Conservation (phyloP, 768 basidiomycete genomes). For the Collybia sp. region DNA sequence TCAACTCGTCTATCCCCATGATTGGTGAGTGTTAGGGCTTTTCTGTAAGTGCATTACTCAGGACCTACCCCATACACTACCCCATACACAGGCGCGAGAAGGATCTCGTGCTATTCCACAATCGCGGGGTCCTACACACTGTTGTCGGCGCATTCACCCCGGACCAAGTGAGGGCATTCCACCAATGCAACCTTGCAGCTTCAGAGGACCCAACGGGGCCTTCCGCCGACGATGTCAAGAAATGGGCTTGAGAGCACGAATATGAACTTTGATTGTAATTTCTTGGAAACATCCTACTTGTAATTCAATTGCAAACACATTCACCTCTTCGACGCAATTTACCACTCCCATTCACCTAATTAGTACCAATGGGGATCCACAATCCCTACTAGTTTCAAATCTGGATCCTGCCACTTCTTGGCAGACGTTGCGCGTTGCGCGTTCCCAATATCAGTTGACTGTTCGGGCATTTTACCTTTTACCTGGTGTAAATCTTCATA, state of each 20-base stretch:
- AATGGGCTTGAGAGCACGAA: conserved; percentile 38
- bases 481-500: no score
- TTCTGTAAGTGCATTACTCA: neutral
- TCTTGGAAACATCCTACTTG: no score
- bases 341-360: no score
- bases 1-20: conserved; percentile 82
- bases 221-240: conserved; percentile 56
- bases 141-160: conserved; percentile 74
- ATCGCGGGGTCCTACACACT: conserved; percentile 75
- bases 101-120: conserved; percentile 84
- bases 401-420: no score
- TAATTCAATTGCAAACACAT: no score
- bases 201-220: conserved; percentile 71
- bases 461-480: no score
- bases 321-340: no score
- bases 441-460: no score
- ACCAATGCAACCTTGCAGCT: conserved; percentile 86
- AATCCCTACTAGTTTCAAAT: no score
- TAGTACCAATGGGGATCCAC: no score
- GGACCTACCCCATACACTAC: neutral
- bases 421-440: no score
- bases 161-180: conserved; percentile 70
- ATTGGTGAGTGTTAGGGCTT: conserved; percentile 48
- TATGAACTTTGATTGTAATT: no score
- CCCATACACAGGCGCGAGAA: conserved; percentile 34